Base-by-base conservation (phyloP, 495 filamentous ascomycete species). In the Xylaria palmicola region DNA sequence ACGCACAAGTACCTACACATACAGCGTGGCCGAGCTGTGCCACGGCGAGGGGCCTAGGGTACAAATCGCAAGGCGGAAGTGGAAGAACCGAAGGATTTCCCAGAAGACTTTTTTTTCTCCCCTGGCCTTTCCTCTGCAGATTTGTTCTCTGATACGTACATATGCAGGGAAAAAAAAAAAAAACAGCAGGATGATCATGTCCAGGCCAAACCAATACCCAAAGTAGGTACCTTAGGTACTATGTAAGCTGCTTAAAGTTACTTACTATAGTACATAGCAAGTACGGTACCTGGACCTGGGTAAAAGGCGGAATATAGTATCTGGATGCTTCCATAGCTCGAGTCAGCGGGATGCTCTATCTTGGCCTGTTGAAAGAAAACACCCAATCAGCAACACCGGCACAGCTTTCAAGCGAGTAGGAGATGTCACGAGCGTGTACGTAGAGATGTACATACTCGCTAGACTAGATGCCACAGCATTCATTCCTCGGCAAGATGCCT, bases 51-150 rank as follows among this genome's bases (percentile, higher is more conserved):
- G 39, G 44, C 4, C 53, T 40, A 44, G 39, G 53, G 22, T 44
- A 30, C n/a, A n/a, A n/a, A 10, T 55, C 26, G 24, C 53, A 56
- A 56, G 53, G 53, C 53, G 53, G 53, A 56, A 39, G 53, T 43
- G 39, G 53, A 44, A 39, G 53, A 56, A 26, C 53, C 53, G 53
- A 56, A 56, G 53, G 53, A 56, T 56, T 29, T 6, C 32, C 6
- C 19, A 44, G 53, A 32, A 26, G 27, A 56, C 17, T 26, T 40
- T 54, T 56, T 55, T 53, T 48, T 22, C 40, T 19, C 51, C n/a
- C n/a, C n/a, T n/a, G n/a, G n/a, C n/a, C n/a, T n/a, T n/a, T n/a
- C n/a, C n/a, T n/a, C n/a, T n/a, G n/a, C n/a, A n/a, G n/a, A n/a
- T n/a, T n/a, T n/a, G n/a, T n/a, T n/a, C n/a, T n/a, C n/a, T n/a